These are phyloP conservation scores for Gymnopus androsaceus DNA, from an alignment of 1,284 basidiomycete species.

Conservation along the genomic window DNA sequence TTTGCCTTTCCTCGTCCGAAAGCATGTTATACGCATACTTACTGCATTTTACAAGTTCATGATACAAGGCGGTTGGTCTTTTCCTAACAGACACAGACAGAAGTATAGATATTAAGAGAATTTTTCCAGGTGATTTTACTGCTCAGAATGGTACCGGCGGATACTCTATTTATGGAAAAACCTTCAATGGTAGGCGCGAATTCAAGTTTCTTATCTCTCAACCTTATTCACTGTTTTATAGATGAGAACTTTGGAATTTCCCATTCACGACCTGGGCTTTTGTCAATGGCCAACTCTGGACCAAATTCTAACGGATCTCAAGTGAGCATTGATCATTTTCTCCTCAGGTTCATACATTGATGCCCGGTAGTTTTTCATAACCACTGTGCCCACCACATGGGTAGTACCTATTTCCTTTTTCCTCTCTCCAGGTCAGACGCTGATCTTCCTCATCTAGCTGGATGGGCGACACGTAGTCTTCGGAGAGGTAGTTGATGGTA, in stretches of 20 bases:
- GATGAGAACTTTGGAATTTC: slow-evolving; percentile 87
- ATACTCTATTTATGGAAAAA: slow-evolving; percentile 89
- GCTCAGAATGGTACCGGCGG: slow-evolving; percentile 84
- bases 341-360: background rate
- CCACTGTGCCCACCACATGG: slow-evolving; percentile 66
- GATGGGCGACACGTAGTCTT: slow-evolving; percentile 84
- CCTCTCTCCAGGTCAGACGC: too few relatives aligned
- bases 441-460: slow-evolving; percentile 61
- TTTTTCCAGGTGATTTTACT: slow-evolving; percentile 72
- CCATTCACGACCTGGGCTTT: slow-evolving; percentile 79
- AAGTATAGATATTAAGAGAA: too few relatives aligned
- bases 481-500: slow-evolving; percentile 69
- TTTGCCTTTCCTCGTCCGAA: background rate
- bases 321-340: slow-evolving; percentile 23
- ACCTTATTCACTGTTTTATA: slow-evolving; percentile 25
- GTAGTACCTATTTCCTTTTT: slow-evolving; percentile 16
- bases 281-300: slow-evolving; percentile 89
- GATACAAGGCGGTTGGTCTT: slow-evolving; percentile 12
- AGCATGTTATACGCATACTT: background rate
- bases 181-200: slow-evolving; percentile 77
- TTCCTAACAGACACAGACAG: too few relatives aligned
- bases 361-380: slow-evolving; percentile 72
- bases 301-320: slow-evolving; percentile 64
- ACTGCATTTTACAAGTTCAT: slow-evolving; percentile 30
- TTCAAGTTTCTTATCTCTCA: background rate